A percentile compares a stretch with the other conserved stretches of the same genome.
phyloP scores from a whole-genome alignment of 2,329 filamentous ascomycete genomes.

The Monosporascus ibericus region DNA sequence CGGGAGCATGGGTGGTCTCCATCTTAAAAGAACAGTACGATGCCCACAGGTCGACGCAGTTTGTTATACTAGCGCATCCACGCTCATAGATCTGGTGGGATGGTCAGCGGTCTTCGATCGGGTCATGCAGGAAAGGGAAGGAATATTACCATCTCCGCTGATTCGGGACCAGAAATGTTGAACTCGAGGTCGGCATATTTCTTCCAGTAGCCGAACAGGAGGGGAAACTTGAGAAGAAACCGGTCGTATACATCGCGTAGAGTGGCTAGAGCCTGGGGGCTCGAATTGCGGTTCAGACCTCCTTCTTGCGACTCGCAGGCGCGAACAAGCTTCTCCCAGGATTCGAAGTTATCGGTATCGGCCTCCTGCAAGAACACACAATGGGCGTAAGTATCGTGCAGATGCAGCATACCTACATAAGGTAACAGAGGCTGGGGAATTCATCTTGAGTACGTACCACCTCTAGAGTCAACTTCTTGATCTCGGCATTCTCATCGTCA shows the following conservation, averaged over 20 bases:
- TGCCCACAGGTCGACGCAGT: conserved; percentile 93
- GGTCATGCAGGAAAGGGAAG: neutral
- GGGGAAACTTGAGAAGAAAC: conserved; percentile 88
- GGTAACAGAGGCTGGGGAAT: neutral
- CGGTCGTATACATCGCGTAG: conserved; percentile 85
- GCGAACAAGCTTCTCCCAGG: conserved; percentile 88
- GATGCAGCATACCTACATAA: conserved; percentile 1
- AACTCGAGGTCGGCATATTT: conserved; percentile 98
- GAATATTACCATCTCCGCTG: conserved; percentile 76
- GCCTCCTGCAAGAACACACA: conserved; percentile 36
- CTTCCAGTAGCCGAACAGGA: conserved; percentile 98
- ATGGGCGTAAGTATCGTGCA: conserved; percentile 4
- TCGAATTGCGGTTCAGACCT: conserved; percentile 93
- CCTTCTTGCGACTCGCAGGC: conserved; percentile 81
- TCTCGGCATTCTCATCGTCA: conserved; percentile 76
- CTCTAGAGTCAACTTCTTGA: conserved; percentile 71
- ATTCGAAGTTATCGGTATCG: conserved; percentile 86
- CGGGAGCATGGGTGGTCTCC: conserved; percentile 90
- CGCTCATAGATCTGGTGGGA: conserved; percentile 77
- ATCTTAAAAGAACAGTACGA: conserved; percentile 98
- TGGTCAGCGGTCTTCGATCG: conserved; percentile 16
- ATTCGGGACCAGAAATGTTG: conserved; percentile 92
- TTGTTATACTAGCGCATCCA: conserved; percentile 85
- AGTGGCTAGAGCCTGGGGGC: conserved; percentile 82
- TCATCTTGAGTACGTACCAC: conserved; percentile 53